A percentile compares a stretch with the other conserved stretches of the same genome.
phyloP scores from a whole-genome alignment of 2,329 filamentous ascomycete genomes.

The Aaosphaeria arxii region DNA sequence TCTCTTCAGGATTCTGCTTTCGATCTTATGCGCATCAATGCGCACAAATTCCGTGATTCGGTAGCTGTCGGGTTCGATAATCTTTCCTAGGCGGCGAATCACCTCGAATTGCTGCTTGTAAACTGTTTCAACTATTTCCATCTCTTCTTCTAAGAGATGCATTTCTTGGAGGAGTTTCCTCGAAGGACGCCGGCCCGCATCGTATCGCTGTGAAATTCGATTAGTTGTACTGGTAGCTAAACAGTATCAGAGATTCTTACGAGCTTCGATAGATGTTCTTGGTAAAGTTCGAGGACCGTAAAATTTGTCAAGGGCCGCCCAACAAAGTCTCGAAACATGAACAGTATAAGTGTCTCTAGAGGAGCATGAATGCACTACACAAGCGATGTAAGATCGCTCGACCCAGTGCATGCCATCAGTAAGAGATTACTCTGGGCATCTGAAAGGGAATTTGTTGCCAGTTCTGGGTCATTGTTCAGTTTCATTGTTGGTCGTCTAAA shows the following conservation, averaged over 20 bases:
- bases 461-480: too few relatives aligned
- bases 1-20: not conserved
- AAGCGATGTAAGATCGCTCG: not conserved
- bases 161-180: slow-evolving; percentile 5
- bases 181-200: slow-evolving; percentile 2
- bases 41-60: slow-evolving; percentile 1
- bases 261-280: not conserved
- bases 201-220: not conserved
- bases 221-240: not conserved
- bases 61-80: slow-evolving; percentile 1
- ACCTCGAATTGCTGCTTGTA: not conserved
- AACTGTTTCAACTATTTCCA: slow-evolving; percentile 1
- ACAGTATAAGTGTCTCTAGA: not conserved
- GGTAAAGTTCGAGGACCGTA: not conserved
- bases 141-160: slow-evolving; percentile 6
- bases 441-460: too few relatives aligned
- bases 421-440: not conserved
- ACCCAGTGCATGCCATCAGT: not conserved
- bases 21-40: not conserved
- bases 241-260: not conserved
- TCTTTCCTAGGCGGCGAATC: not conserved
- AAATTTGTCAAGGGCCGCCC: not conserved
- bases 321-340: not conserved
- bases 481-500: too few relatives aligned
- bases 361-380: not conserved